Conservation (phyloP, 495 filamentous ascomycete species). For the Mycothermus thermophilus region DNA sequence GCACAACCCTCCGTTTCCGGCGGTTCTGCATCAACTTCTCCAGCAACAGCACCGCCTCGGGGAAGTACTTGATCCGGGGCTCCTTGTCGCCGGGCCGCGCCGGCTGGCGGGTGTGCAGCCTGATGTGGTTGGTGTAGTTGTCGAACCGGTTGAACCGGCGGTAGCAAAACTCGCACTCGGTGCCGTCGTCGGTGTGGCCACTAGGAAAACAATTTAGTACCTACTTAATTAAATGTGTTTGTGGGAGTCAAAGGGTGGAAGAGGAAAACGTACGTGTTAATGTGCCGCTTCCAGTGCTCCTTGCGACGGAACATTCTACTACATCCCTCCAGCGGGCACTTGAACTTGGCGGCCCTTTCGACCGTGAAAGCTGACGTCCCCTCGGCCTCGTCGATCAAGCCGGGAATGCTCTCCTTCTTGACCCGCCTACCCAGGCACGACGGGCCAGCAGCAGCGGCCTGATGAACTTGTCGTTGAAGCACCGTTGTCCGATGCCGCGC, state of each 20-base stretch:
- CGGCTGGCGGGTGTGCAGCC: not conserved
- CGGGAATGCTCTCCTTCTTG: constrained; percentile 2
- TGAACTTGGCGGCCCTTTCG: constrained; percentile 5
- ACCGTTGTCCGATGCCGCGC: constrained; percentile 21
- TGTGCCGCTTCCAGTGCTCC: constrained; percentile 53
- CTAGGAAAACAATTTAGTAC: too few species aligned
- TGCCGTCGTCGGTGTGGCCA: too few species aligned
- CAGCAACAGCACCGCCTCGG: not conserved
- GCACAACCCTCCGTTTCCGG: not conserved
- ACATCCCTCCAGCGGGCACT: constrained; percentile 15
- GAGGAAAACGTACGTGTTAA: constrained; percentile 31
- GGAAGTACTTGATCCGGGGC: not conserved
- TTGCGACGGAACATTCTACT: constrained; percentile 41
- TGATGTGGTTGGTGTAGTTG: constrained; percentile 29
- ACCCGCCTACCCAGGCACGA: not conserved
- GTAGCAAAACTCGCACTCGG: too few species aligned
- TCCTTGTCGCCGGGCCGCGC: constrained; percentile 1
- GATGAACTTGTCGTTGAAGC: constrained; percentile 21
- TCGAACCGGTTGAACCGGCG: constrained; percentile 46
- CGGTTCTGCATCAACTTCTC: not conserved
- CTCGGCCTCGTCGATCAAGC: not conserved
- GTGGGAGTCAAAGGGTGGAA: too few species aligned
- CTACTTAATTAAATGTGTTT: too few species aligned
- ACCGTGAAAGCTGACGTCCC: too few species aligned
- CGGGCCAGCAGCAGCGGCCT: too few species aligned